Conservation (phyloP, 129 eudicot genomes). For the sunflower (Helianthus annuus) region DNA sequence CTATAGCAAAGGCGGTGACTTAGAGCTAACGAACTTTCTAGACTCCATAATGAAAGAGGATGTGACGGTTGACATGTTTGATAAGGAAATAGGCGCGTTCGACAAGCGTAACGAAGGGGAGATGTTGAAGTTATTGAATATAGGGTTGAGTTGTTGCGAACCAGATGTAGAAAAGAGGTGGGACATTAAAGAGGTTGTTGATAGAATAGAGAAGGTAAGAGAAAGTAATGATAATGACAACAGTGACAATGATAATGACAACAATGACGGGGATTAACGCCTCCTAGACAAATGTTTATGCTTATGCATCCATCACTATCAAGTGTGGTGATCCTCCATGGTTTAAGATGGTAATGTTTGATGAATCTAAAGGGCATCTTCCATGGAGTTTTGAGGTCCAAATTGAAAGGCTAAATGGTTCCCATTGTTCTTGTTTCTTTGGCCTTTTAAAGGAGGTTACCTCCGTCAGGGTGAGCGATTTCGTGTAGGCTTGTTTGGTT, state of each 20-base stretch:
- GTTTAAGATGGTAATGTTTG: background rate
- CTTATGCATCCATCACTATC: conserved; percentile 9
- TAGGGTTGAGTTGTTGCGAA: conserved; percentile 73
- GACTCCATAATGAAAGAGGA: conserved; percentile 43
- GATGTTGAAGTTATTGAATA: conserved; percentile 63
- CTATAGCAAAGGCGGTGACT: conserved; percentile 56
- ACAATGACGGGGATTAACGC: background rate
- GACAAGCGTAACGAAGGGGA: conserved; percentile 41
- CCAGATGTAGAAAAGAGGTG: conserved; percentile 65
- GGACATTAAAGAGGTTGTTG: conserved; percentile 66
- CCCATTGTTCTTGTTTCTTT: background rate
- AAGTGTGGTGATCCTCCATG: conserved; percentile 12
- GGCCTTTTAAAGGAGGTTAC: conserved; percentile 4
- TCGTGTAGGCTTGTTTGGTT: conserved; percentile 2
- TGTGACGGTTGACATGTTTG: conserved; percentile 47
- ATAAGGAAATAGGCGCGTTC: conserved; percentile 53
- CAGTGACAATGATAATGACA: background rate
- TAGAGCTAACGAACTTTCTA: conserved; percentile 54
- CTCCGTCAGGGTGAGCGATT: background rate
- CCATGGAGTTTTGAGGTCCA: background rate
- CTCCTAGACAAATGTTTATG: background rate
- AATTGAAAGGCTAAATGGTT: background rate
- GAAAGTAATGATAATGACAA: conserved; percentile 50
- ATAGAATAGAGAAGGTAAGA: conserved; percentile 61
- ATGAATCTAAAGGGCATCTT: conserved; percentile 13